Conservation (phyloP, 148 eudicot species). For the Hydrangea macrophylla region DNA sequence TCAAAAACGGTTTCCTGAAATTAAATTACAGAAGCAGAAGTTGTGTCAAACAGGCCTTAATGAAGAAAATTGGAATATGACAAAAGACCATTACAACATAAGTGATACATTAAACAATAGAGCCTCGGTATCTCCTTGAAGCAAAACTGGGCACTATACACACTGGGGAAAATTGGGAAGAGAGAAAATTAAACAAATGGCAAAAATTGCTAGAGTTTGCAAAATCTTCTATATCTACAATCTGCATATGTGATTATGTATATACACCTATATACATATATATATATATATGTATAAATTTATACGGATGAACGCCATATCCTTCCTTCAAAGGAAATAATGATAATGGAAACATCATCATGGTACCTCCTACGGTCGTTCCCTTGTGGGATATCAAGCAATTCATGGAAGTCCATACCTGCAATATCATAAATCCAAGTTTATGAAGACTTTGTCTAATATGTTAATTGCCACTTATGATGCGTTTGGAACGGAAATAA, state of each 20-base stretch:
- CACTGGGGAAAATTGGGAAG: neutral
- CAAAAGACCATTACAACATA: too few species aligned
- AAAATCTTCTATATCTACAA: neutral
- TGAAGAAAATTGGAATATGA: too few species aligned
- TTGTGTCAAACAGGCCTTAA: too few species aligned
- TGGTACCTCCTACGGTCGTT: constrained; percentile 83
- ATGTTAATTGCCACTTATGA: too few species aligned
- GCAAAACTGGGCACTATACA: too few species aligned
- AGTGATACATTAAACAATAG: too few species aligned
- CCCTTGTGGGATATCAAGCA: constrained; percentile 90
- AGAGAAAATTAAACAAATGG: neutral
- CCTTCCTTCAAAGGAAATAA: constrained; percentile 81
- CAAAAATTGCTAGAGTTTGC: neutral
- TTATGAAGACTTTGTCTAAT: neutral
- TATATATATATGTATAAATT: constrained; percentile 14
- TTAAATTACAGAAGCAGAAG: too few species aligned
- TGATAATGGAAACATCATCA: constrained; percentile 84
- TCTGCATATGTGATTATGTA: too few species aligned
- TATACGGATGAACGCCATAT: constrained; percentile 79
- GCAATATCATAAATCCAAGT: constrained; percentile 12
- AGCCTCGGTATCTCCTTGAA: too few species aligned
- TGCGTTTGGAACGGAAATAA: too few species aligned
- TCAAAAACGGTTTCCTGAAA: too few species aligned
- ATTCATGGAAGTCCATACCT: constrained; percentile 65
- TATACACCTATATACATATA: too few species aligned